phyloP scores from a whole-genome alignment of 2,329 filamentous ascomycete species.

The Diaporthe helianthi region DNA sequence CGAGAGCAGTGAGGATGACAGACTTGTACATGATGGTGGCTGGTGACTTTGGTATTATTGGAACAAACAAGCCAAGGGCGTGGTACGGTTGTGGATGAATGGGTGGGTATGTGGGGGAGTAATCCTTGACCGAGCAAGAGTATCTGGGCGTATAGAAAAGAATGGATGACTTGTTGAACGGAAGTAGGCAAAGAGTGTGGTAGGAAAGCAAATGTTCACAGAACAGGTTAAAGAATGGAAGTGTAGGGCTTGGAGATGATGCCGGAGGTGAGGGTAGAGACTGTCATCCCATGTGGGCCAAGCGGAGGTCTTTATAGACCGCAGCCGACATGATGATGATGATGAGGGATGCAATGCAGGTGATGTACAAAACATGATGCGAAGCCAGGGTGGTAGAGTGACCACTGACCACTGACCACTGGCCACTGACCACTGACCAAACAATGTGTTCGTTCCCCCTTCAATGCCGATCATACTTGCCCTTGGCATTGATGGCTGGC shows the following conservation, averaged over 20 bases:
- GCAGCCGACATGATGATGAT: background rate
- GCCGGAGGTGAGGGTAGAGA: background rate
- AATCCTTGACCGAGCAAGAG: conserved; percentile 19
- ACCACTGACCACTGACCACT: too few species aligned
- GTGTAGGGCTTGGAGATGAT: conserved; percentile 17
- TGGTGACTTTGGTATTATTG: background rate
- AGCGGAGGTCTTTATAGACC: conserved; percentile 22
- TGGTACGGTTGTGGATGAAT: background rate
- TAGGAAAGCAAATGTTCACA: conserved; percentile 10
- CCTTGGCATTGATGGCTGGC: conserved; percentile 14
- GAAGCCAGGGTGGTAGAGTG: background rate
- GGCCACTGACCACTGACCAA: too few species aligned
- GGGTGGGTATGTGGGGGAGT: background rate
- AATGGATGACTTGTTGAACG: conserved; percentile 15
- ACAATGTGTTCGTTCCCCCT: conserved; percentile 21
- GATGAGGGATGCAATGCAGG: background rate
- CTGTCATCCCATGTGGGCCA: conserved; percentile 2
- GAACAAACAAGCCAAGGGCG: background rate
- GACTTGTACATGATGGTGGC: conserved; percentile 53
- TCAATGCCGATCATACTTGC: conserved; percentile 19
- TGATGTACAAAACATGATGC: conserved; percentile 24
- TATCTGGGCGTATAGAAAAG: background rate
- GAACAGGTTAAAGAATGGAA: conserved; percentile 26
- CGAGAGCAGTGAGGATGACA: conserved; percentile 48
- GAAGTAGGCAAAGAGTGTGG: conserved; percentile 8